These are phyloP conservation scores for Cyamopsis tetragonoloba DNA, from an alignment of 306 rosid genomes.

Conservation along the genomic window DNA sequence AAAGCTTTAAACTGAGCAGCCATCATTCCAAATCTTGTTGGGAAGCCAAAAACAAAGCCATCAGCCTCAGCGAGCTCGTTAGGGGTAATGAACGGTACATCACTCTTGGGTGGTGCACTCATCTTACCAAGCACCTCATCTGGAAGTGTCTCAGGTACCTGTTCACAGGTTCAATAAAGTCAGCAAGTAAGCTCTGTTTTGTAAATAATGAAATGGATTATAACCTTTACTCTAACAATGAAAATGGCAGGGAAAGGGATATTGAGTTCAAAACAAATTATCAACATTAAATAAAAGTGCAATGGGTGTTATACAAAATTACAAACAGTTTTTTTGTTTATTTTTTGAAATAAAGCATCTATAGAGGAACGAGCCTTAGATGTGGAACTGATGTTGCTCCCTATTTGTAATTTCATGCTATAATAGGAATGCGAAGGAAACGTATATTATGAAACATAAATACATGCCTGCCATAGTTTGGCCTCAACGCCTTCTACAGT, in stretches of 20 bases:
- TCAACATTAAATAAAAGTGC: background rate
- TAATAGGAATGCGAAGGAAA: constrained; percentile 12
- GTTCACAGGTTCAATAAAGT: constrained; percentile 25
- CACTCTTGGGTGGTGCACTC: constrained; percentile 97
- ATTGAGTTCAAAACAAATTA: background rate
- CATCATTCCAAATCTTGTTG: constrained; percentile 98
- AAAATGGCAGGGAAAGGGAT: background rate
- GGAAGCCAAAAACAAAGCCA: constrained; percentile 86
- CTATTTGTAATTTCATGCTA: background rate
- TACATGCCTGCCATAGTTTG: constrained; percentile 79
- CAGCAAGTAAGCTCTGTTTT: background rate
- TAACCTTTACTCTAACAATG: background rate
- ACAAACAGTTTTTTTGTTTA: background rate
- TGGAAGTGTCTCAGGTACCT: constrained; percentile 84
- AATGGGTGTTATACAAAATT: background rate
- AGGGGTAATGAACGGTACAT: constrained; percentile 64
- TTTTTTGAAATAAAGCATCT: background rate
- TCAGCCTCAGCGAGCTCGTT: constrained; percentile 80
- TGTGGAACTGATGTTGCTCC: background rate
- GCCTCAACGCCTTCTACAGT: constrained; percentile 92
- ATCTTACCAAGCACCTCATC: constrained; percentile 81
- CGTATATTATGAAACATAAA: constrained; percentile 4
- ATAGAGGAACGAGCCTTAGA: background rate
- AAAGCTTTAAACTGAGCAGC: constrained; percentile 96
- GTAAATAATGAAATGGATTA: background rate